Base-by-base conservation (phyloP, 768 basidiomycete genomes). In the Auricularia cornea region DNA sequence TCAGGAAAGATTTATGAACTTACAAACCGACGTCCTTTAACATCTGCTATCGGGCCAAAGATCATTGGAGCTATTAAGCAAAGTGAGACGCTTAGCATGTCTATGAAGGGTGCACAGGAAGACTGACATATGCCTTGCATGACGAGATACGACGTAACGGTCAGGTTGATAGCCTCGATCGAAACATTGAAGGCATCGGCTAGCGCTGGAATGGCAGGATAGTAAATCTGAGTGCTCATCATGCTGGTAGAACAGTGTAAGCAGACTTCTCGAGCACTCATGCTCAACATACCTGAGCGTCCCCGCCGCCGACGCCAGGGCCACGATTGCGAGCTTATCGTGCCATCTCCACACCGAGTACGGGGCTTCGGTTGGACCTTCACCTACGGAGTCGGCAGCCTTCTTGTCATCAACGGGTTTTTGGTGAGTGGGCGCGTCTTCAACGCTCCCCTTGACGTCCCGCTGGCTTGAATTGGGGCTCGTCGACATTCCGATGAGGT, bases 111-210 rank as follows among this genome's bases (percentile, higher is more conserved):
- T 0, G n/a, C 38, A 16, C 6, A 3, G 14, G 6, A 20, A 70
- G n/a, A n/a, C 81, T 35, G 64, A 87, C 86, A 80, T 48, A 86
- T 68, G 10, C 83, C 87, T 72, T 88, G 87, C 59, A 88, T 76
- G 26, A 88, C 74, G 76, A 92, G 84, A 70, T 90, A 90, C 68
- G 89, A 81, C 0, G 89, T 90, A 10, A 92, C 87, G 8, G 90
- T 90, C 44, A 94, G 71, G 70, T 92, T 92, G 44, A 93, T 91
- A 11, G 86, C 77, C 67, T 90, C 88, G 12, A 80, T 80, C 0
- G 86, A 83, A 62, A 84, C 83, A 67, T 85, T 70, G 69, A 94
- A 90, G 3, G 76, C 86, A 23, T 65, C 65, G 0, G 86, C 79
- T 26, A 94, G 74, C 0, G 82, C 78, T 1, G 91, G 92, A 40